Percentiles rank a stretch among this genome's conserved stretches.
Evolutionary conservation across 805 yeast genomes (phyloP).

Genomic region (Candida saitoana): DNA sequence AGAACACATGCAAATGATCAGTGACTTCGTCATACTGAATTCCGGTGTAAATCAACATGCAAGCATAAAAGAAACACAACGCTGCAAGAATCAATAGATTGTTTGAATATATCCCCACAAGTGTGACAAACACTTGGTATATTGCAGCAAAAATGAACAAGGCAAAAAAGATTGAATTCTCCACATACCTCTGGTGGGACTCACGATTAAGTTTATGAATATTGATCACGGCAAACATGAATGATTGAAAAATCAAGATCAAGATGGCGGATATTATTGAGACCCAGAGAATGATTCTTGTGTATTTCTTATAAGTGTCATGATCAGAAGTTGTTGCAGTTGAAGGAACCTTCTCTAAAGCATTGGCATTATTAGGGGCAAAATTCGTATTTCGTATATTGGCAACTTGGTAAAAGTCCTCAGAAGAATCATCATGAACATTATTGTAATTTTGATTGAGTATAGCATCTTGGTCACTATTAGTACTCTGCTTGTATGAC

Average conservation of each 20-base stretch:
- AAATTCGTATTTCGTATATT: background rate
- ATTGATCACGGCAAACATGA: constrained; percentile 37
- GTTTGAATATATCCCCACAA: constrained; percentile 34
- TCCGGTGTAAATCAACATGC: constrained; percentile 45
- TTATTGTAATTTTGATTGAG: background rate
- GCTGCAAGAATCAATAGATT: constrained; percentile 39
- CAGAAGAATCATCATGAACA: background rate
- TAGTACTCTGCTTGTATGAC: background rate
- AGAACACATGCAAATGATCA: constrained; percentile 11
- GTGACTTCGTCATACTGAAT: constrained; percentile 43
- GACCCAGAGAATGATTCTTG: constrained; percentile 13
- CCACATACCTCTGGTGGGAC: constrained; percentile 18
- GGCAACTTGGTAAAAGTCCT: constrained; percentile 6
- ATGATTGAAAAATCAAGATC: constrained; percentile 33
- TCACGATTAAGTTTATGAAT: constrained; percentile 18
- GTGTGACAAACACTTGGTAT: constrained; percentile 37
- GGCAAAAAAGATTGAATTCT: constrained; percentile 41
- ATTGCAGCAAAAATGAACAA: constrained; percentile 46
- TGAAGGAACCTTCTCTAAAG: background rate
- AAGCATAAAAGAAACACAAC: constrained; percentile 36
- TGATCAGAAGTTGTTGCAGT: background rate
- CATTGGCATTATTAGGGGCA: background rate
- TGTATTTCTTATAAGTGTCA: background rate
- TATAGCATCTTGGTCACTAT: background rate
- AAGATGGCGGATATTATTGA: constrained; percentile 32